phyloP scores from a whole-genome alignment of 2,329 filamentous ascomycete species.

The Pseudogymnoascus sp. region DNA sequence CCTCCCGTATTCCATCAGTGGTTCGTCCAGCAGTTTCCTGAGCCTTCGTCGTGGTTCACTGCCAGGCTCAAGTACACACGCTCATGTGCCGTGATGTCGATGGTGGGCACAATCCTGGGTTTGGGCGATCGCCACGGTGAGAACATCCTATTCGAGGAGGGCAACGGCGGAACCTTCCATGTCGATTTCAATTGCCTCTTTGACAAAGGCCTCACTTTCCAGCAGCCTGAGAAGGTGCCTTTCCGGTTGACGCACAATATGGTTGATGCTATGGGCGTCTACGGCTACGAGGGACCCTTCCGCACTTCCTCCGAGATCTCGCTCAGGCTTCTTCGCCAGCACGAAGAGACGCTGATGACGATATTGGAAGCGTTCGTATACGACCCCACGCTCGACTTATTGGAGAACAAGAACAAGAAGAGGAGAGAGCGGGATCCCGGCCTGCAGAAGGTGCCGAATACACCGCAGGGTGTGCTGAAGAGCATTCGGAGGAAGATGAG shows the following conservation, averaged over 20 bases:
- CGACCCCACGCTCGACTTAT: slow-evolving; percentile 89
- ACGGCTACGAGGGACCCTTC: slow-evolving; percentile 90
- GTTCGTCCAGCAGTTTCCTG: slow-evolving; percentile 93
- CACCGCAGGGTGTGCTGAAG: slow-evolving; percentile 75
- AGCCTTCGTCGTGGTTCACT: slow-evolving; percentile 85
- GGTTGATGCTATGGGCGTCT: slow-evolving; percentile 93
- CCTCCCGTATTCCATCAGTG: slow-evolving; percentile 82
- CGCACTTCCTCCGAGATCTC: slow-evolving; percentile 85
- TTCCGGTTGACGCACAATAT: slow-evolving; percentile 98
- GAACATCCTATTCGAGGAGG: slow-evolving; percentile 91
- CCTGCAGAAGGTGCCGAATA: slow-evolving; percentile 47
- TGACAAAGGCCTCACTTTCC: slow-evolving; percentile 92
- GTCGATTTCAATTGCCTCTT: slow-evolving; percentile 99
- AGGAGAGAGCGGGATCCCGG: slow-evolving; percentile 27
- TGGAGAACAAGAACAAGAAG: slow-evolving; percentile 57
- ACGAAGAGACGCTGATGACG: slow-evolving; percentile 94
- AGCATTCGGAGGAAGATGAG: slow-evolving; percentile 80
- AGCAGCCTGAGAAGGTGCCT: slow-evolving; percentile 87
- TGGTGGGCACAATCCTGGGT: slow-evolving; percentile 90
- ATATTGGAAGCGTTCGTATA: slow-evolving; percentile 96
- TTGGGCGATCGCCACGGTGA: slow-evolving; percentile 94
- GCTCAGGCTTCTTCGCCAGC: slow-evolving; percentile 72
- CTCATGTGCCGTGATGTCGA: slow-evolving; percentile 98
- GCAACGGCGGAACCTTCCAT: slow-evolving; percentile 88
- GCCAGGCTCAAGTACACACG: slow-evolving; percentile 84